Conservation (phyloP, 805 yeast genomes). For the Allodekkera sacchari region DNA sequence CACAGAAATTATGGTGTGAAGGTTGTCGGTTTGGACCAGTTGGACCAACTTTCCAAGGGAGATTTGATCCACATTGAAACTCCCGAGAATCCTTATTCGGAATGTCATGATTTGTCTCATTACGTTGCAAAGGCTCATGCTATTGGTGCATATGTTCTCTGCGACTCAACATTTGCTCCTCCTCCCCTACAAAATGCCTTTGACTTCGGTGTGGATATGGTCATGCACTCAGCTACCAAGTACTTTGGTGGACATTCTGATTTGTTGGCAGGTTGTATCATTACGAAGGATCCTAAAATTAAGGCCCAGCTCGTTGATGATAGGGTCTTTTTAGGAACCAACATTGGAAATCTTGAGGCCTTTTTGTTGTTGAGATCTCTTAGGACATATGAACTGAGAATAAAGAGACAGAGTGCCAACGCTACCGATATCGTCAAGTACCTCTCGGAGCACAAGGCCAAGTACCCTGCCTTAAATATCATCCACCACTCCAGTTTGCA, state of each 20-base stretch:
- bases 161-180: conserved; percentile 91
- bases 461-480: conserved; percentile 40
- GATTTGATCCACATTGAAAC: conserved; percentile 82
- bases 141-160: conserved; percentile 62
- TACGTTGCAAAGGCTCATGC: conserved; percentile 68
- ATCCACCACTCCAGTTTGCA: conserved; percentile 75
- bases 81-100: conserved; percentile 82
- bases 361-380: conserved; percentile 69
- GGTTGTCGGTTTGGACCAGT: conserved; percentile 40
- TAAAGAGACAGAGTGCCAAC: conserved; percentile 53
- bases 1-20: conserved; percentile 52
- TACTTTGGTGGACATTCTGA: conserved; percentile 97
- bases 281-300: conserved; percentile 46
- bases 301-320: conserved; percentile 46
- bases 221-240: conserved; percentile 91
- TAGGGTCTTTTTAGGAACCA: conserved; percentile 69
- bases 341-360: conserved; percentile 69
- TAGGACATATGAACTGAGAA: conserved; percentile 71
- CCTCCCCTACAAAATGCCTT: conserved; percentile 83
- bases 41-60: conserved; percentile 43
- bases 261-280: conserved; percentile 71
- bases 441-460: conserved; percentile 39
- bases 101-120: conserved; percentile 49
- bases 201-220: conserved; percentile 73
- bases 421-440: conserved; percentile 55